Evolutionary conservation across 73 alveolate species (phyloP).

Genomic region (Tetrahymena borealis): DNA sequence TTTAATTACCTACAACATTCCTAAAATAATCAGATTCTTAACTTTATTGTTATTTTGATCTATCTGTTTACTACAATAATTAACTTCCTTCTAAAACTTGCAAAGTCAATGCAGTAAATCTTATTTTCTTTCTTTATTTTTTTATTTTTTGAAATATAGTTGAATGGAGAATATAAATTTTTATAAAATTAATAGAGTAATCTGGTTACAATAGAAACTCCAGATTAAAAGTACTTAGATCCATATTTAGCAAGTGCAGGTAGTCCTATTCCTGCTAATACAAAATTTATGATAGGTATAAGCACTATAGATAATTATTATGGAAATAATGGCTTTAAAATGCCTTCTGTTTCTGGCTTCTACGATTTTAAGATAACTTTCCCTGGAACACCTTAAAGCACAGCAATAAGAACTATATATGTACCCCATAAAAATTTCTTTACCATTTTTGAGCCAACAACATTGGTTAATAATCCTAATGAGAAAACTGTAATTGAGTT

Average conservation of each 20-base stretch:
- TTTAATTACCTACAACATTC: conserved; percentile 10
- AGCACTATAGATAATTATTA: neutral
- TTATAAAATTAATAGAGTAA: too few species aligned
- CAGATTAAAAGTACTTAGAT: neutral
- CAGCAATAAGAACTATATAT: neutral
- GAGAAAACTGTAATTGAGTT: neutral
- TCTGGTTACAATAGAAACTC: neutral
- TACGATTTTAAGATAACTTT: neutral
- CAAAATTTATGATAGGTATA: neutral
- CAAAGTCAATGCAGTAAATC: neutral
- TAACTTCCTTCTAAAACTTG: neutral
- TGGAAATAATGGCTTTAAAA: neutral
- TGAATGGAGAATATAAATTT: too few species aligned
- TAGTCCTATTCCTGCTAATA: neutral
- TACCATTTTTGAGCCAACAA: neutral
- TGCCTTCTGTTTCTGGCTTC: neutral
- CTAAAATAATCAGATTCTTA: conserved; percentile 5
- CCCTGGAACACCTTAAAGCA: neutral
- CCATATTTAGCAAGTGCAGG: neutral
- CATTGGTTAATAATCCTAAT: neutral
- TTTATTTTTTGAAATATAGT: too few species aligned
- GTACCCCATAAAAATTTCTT: neutral
- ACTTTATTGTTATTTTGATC: conserved; percentile 14
- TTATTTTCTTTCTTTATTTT: neutral
- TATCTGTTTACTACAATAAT: neutral